phyloP scores from a whole-genome alignment of 495 filamentous ascomycete genomes.

The Physcia stellaris region DNA sequence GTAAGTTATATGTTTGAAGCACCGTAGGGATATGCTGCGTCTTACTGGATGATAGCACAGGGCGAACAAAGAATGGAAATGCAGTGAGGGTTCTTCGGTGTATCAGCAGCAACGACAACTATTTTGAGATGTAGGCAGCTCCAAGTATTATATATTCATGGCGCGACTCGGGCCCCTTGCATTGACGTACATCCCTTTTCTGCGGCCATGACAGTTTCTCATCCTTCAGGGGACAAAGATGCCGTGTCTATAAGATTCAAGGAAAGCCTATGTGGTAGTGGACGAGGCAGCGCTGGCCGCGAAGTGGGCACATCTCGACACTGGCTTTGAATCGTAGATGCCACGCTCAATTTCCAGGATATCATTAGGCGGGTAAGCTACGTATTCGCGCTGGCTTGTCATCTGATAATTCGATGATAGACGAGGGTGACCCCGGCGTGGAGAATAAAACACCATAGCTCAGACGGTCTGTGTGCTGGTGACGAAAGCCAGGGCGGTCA shows the following conservation, averaged over 20 bases:
- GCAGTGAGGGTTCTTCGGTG: not conserved
- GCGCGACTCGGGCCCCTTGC: not conserved
- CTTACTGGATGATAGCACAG: not conserved
- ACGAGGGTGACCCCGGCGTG: slow-evolving; percentile 10
- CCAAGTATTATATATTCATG: not conserved
- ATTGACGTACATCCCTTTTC: not conserved
- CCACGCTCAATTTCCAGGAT: slow-evolving; percentile 2
- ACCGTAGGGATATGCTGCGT: not conserved
- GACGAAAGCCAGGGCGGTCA: slow-evolving; percentile 14
- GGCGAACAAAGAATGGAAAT: not conserved
- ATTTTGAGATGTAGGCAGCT: not conserved
- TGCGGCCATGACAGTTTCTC: not conserved
- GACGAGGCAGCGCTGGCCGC: not conserved
- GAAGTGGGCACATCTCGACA: not conserved
- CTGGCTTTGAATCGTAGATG: not conserved
- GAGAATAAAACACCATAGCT: slow-evolving; percentile 8
- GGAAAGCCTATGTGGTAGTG: not conserved
- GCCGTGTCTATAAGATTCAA: not conserved
- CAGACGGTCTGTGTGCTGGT: slow-evolving; percentile 11
- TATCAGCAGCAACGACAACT: too few species aligned
- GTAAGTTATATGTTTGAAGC: not conserved
- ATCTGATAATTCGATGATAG: slow-evolving; percentile 9
- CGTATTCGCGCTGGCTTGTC: slow-evolving; percentile 14
- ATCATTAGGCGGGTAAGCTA: slow-evolving; percentile 9
- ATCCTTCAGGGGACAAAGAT: not conserved